phyloP scores from a whole-genome alignment of 352 stramenopile genomes.

The Pythium brachiatum region DNA sequence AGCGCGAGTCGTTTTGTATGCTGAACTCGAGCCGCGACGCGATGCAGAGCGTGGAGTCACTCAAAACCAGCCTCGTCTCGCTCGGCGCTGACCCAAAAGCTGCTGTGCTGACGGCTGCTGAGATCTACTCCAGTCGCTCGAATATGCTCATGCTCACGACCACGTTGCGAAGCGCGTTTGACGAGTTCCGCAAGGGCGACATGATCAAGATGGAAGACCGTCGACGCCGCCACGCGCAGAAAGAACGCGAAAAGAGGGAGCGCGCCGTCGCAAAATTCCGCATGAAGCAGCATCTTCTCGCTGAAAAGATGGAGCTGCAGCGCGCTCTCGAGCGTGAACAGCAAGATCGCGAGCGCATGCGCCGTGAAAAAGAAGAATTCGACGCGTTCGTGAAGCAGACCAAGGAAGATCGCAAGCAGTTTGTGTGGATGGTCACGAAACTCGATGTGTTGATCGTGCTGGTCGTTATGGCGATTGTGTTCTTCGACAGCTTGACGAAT shows the following conservation, averaged over 20 bases:
- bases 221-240: conserved; percentile 49
- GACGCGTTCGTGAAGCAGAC: conserved; percentile 36
- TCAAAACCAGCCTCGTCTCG: conserved; percentile 61
- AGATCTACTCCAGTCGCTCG: conserved; percentile 75
- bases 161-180: conserved; percentile 63
- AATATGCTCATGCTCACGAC: conserved; percentile 76
- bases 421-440: conserved; percentile 70
- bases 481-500: conserved; percentile 60
- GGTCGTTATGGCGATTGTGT: conserved; percentile 72
- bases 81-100: conserved; percentile 61
- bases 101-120: conserved; percentile 70
- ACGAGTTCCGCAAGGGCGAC: conserved; percentile 68
- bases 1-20: conserved; percentile 61
- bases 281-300: conserved; percentile 58
- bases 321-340: conserved; percentile 47
- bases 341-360: conserved; percentile 40
- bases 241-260: conserved; percentile 58
- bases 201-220: conserved; percentile 79
- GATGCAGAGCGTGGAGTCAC: conserved; percentile 63
- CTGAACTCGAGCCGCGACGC: conserved; percentile 54
- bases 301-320: conserved; percentile 61
- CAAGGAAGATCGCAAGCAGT: conserved; percentile 34
- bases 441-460: conserved; percentile 69
- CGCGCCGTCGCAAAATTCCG: conserved; percentile 65
- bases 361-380: conserved; percentile 30